These are phyloP conservation scores for Maudiozyma serrabonitensis DNA, from an alignment of 805 yeast species.

Conservation along the genomic window DNA sequence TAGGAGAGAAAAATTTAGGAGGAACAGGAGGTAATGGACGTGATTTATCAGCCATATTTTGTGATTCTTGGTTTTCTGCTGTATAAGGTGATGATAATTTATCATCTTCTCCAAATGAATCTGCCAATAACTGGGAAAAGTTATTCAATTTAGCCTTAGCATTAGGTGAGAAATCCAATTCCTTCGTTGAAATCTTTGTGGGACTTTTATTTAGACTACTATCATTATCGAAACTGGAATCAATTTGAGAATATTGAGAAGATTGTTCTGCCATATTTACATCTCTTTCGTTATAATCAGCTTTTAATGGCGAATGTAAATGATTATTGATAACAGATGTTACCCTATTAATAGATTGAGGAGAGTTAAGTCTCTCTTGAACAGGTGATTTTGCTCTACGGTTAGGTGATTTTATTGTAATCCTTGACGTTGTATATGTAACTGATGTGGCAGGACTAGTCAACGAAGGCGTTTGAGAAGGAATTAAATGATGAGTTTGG, in stretches of 20 bases:
- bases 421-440: slow-evolving; percentile 29
- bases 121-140: slow-evolving; percentile 21
- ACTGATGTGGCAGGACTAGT: slow-evolving; percentile 29
- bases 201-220: neutral
- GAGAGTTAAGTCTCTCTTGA: slow-evolving; percentile 10
- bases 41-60: neutral
- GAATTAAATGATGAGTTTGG: neutral
- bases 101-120: slow-evolving; percentile 13
- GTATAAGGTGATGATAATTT: neutral
- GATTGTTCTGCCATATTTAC: slow-evolving; percentile 2
- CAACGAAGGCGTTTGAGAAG: neutral
- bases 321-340: slow-evolving; percentile 27
- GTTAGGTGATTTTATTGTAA: slow-evolving; percentile 26
- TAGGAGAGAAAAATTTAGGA: neutral
- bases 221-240: neutral
- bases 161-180: slow-evolving; percentile 23
- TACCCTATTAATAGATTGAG: slow-evolving; percentile 23
- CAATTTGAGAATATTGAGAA: slow-evolving; percentile 1
- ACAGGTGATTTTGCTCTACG: slow-evolving; percentile 6
- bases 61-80: neutral
- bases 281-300: slow-evolving; percentile 3
- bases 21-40: neutral
- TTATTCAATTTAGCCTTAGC: slow-evolving; percentile 21
- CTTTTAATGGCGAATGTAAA: slow-evolving; percentile 25
- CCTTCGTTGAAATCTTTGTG: neutral